Base-by-base conservation (phyloP, 495 filamentous ascomycete species). In the Trichoderma virens region DNA sequence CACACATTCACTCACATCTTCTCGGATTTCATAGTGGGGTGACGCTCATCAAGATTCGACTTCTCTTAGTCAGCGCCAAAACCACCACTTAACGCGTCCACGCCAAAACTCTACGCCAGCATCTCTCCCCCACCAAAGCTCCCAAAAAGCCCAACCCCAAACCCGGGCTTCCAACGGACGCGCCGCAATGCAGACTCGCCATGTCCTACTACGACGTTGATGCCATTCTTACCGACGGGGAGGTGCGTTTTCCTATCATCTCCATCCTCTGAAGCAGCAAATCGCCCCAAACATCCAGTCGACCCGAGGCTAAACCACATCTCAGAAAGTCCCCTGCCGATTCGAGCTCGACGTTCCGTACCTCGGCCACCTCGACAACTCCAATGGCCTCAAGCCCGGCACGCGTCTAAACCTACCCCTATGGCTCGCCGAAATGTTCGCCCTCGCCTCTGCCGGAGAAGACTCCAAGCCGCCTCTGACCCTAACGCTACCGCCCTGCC, bases 361-460 rank as follows among this genome's bases (percentile, higher is more conserved):
- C 41, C 83, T 98, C 47, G 93, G 94, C 63, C 90, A 93, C 71
- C 79, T 98, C 61, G 92, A 97, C 70, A 94, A 92, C 71, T 81
- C 77, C 56, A 70, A 80, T 3, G 72, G 79, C n/a, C 89, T 98
- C 67, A 92, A 91, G 76, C 74, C 87, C 51, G 89, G 90, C 38
- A 92, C 90, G 2, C 85, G 85, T 34, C 79, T 97, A 63, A 85
- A 89, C 64, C 86, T 98, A 0, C 95, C 94, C 39, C 80, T 98
- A 73, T 98, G 95, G 95, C 87, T 98, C n/a, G 91, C 89, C 64
- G 91, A 97, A 76, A 93, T 96, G 83, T 88, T 98, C 31, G 88
- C 88, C 64, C 82, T 81, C 47, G 82, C 85, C 34, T 74, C 86
- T 66, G 65, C 70, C 27, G 75, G 76, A 25, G 72, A 74, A 31